Evolutionary conservation across 495 filamentous ascomycete genomes (phyloP), one percentile per base, ranked within the genome.

Genomic region (Hapsidospora chrysogenum): DNA sequence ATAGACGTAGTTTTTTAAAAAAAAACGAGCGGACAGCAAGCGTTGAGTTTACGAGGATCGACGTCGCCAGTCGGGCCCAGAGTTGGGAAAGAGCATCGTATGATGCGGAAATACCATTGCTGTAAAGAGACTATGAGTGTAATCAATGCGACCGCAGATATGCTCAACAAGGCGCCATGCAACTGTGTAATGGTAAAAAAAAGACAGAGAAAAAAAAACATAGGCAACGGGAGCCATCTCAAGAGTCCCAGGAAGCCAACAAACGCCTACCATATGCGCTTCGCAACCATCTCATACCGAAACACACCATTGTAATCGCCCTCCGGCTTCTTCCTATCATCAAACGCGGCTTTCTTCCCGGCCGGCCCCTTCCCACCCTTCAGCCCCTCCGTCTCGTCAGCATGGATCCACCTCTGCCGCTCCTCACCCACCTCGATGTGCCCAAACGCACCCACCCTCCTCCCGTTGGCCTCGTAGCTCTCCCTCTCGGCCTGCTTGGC

Each of bases 231-330:
- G 6, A 26, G 11, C 11, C 23, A 26, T 26, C 11, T 6, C 11
- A 26, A 6, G 23, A 6, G 11, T 26, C 6, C 23, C 11, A 26
- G 11, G 11, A 26, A 6, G 23, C 23, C 23, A 11, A 11, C 6
- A 26, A 26, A 26, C 23, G 23, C 23, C 23, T 21, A 92, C 84
- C 85, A 94, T 50, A 94, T 94, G 55, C 86, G 65, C 63, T 93
- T 94, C 4, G 80, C 85, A 47, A 78, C 73, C 89, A 96, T 93
- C 45, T 76, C 79, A 63, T 95, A 94, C 52, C 89, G 63, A 46
- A 66, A 68, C 6, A 95, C 81, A 38, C 70, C 64, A 11, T 73
- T 75, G 52, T 69, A 49, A 47, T 68, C 58, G 33, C 51, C 52
- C 39, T 69, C 66, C 17, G 61, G 69, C 41, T 60, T 59, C 22